Conservation (phyloP, 805 yeast genomes). For the Yamadazyma laniorum region DNA sequence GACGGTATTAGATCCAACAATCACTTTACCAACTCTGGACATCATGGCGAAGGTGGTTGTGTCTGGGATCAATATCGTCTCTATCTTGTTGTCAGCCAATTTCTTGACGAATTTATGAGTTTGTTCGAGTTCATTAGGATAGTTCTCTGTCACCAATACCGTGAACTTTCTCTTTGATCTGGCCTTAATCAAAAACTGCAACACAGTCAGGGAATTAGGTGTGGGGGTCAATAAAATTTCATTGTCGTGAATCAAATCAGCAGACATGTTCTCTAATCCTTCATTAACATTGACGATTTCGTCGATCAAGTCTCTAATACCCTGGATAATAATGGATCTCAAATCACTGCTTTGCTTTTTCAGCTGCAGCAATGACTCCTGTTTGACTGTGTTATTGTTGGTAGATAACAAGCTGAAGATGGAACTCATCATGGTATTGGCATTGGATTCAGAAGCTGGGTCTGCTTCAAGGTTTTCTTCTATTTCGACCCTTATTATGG, state of each 20-base stretch:
- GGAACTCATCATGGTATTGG: slow-evolving; percentile 64
- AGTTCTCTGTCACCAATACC: slow-evolving; percentile 87
- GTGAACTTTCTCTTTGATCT: slow-evolving; percentile 87
- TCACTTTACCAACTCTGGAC: slow-evolving; percentile 96
- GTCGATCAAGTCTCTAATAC: slow-evolving; percentile 87
- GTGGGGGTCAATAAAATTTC: slow-evolving; percentile 88
- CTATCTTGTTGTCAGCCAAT: slow-evolving; percentile 81
- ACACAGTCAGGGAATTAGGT: slow-evolving; percentile 85
- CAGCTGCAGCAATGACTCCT: slow-evolving; percentile 23
- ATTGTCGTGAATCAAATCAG: slow-evolving; percentile 91
- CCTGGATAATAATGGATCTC: slow-evolving; percentile 85
- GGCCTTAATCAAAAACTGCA: slow-evolving; percentile 82
- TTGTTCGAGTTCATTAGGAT: slow-evolving; percentile 78
- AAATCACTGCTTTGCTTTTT: slow-evolving; percentile 58
- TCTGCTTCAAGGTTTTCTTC: slow-evolving; percentile 37
- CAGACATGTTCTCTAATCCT: slow-evolving; percentile 85
- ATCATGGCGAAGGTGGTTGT: slow-evolving; percentile 90
- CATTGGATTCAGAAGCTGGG: slow-evolving; percentile 4
- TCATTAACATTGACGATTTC: slow-evolving; percentile 89
- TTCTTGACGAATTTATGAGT: slow-evolving; percentile 80
- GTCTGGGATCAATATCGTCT: slow-evolving; percentile 89
- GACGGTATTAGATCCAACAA: slow-evolving; percentile 88
- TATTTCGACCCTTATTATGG: slow-evolving; percentile 82
- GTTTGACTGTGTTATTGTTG: slow-evolving; percentile 25
- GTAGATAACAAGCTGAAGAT: slow-evolving; percentile 86